Base-by-base conservation (phyloP, 2,329 filamentous ascomycete genomes). In the Talaromyces piceae region DNA sequence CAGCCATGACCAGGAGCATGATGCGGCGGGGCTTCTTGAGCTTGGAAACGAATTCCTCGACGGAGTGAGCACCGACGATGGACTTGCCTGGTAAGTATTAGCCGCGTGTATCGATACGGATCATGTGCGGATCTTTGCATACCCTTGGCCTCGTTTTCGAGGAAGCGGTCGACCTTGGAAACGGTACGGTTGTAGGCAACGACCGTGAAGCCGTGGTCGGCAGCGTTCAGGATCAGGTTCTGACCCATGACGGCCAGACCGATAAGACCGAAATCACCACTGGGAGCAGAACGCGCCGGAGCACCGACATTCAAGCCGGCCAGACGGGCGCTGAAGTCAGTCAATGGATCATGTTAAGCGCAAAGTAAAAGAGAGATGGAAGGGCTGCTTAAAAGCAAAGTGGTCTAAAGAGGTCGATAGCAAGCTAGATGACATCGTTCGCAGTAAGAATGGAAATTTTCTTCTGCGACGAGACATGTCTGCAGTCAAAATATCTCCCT, bases 1-100 rank as follows among this genome's bases (percentile, higher is more conserved):
- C 93, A 65, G 93, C 93, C 87, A 96, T 94, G 77, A 98, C 93
- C 63, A 98, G 87, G 67, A 98, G 83, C 93, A 98, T 98, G 75
- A 98, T 83, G 67, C 91, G 87, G 66, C 93, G 89, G 67, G 93
- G 93, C 67, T 82, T 88, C 88, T 97, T 97, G 72, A 98, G 87
- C 83, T 96, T 96, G 75, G 82, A 76, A 69, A 91, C 83, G 71
- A 98, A 96, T 76, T 98, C 93, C 80, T 95, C 82, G 71, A 89
- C 86, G 67, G 84, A 87, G 78, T 95, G 86, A 65, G 93, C 91
- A 72, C 93, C 93, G 60, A 96, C 83, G 64, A 98, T 87, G 65
- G 88, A 87, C 82, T 95, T 96, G 79, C 91, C 84, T 81, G 51
- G 45, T 27, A 9, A 26, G 41, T 66, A 69, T 46, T 31, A 45